Evolutionary conservation across 176 grass and related monocot genomes (phyloP), one percentile per base, ranked within the genome.

Genomic region (Ananas comosus): DNA sequence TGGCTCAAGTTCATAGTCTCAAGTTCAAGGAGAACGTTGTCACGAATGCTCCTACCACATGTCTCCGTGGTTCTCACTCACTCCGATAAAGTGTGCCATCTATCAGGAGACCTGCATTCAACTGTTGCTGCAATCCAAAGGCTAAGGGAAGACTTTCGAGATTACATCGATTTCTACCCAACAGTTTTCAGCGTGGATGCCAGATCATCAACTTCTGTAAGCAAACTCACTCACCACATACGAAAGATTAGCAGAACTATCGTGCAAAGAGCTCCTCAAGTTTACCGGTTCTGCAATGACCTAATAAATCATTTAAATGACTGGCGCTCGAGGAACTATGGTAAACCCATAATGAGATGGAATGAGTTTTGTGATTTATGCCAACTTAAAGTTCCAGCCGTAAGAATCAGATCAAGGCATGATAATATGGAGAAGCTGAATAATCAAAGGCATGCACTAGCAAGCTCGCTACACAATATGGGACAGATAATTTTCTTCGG

Each of bases 1-100:
- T 97, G 93, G 93, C 77, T 97, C 64, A 92, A 81, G 75, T 87
- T 91, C 79, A 80, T 97, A 4, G 77, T 81, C 79, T 94, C 91
- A 64, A 82, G 79, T 81, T 76, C 68, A 71, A 87, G 79, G 49
- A 80, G 51, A 77, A 83, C 61, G 82, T 50, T 71, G 12, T 80
- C 84, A 66, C 63, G 73, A 10, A 83, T 84, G 1, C 51, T 82
- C 71, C 49, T 81, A 66, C 93, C 89, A 51, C 83, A 77, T 77
- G 77, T 90, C 67, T 85, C 84, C 21, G 84, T 92, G 72, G 86
- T 90, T 77, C 80, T 97, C 73, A 97, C 89, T 27, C 86, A 88
- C 65, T 76, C 76, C 66, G 93, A 97, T 66, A 97, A 86, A 83
- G 73, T 87, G 51, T 64, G 81, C 73, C 86, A 73, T 66, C 65